Base-by-base conservation (phyloP, 768 basidiomycete genomes). In the Pleurotus cornucopiae region DNA sequence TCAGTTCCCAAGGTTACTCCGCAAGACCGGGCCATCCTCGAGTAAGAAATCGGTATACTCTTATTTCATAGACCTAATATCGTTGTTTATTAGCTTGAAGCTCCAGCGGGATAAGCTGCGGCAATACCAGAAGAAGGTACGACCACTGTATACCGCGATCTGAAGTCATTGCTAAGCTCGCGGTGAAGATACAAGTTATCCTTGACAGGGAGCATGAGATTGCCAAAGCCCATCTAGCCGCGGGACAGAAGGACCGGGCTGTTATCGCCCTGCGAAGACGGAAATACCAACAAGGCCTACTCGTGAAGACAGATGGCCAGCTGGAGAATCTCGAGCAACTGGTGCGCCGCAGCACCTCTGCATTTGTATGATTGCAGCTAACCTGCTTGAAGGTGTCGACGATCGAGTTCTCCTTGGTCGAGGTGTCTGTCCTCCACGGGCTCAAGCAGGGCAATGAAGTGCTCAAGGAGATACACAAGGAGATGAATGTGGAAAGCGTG, bases 351-450 rank as follows among this genome's bases (percentile, higher is more conserved):
- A 14, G 20, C 14, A 9, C 46, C 38, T 46, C 9, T 11, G 45
- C 53, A 60, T 16, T 7, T 39, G 16, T 48, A 41, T 39, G 38
- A 25, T 34, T 40, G 18, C 13, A 20, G 6, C 20, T 54, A 5
- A 51, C 6, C 2, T 39, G 5, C 12, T 37, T 38, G 14, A 26
- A 99, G 96, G 94, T 98, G 21, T 91, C 93, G 3, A 91, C 89
- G 0, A 97, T 99, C 64, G 97, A 99, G 69, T 98, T 97, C 74
- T 94, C 97, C 5, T 78, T 95, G 48, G 85, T 98, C 18, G 91
- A 98, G 70, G 84, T 91, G 45, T 94, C 94, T 2, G 91, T 99
- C 7, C 66, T 98, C 34, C 92, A 93, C 67, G 97, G 96, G 6
- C 73, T 99, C 44, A 84, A 92, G 68, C 93, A 94, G 72, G 97